Evolutionary conservation across 139 green algal genomes (phyloP).

Genomic region (Coccomyxa sp.): DNA sequence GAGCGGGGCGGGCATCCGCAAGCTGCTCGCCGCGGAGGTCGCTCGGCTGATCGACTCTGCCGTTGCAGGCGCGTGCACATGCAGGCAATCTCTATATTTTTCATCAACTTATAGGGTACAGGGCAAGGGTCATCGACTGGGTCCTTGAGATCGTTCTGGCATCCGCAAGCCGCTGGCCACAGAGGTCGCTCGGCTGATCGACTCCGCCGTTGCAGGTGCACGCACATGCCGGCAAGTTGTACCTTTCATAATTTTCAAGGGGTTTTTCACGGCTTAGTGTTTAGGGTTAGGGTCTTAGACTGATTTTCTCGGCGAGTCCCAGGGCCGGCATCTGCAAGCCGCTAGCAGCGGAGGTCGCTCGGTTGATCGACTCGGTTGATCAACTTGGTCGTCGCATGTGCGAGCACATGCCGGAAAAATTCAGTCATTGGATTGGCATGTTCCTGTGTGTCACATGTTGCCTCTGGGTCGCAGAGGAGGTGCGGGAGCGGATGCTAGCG

Average conservation of each 20-base stretch:
- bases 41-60: conserved; percentile 64
- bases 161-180: conserved; percentile 49
- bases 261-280: neutral
- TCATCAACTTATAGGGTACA: neutral
- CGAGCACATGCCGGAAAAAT: neutral
- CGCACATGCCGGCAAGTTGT: neutral
- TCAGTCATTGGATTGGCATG: neutral
- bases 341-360: conserved; percentile 63
- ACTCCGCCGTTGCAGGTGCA: conserved; percentile 53
- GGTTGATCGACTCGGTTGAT: conserved; percentile 58
- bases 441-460: neutral
- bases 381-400: conserved; percentile 32
- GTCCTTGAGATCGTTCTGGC: conserved; percentile 41
- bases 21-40: conserved; percentile 61
- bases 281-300: conserved; percentile 41
- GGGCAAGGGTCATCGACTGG: conserved; percentile 49
- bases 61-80: conserved; percentile 34
- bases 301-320: conserved; percentile 58
- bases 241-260: neutral
- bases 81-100: neutral
- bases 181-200: conserved; percentile 68
- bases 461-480: conserved; percentile 20
- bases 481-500: conserved; percentile 2
- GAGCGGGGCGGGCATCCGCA: conserved; percentile 39
- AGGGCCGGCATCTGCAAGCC: conserved; percentile 40